phyloP scores from a whole-genome alignment of 306 rosid species.

The Fragaria nilgerrensis region DNA sequence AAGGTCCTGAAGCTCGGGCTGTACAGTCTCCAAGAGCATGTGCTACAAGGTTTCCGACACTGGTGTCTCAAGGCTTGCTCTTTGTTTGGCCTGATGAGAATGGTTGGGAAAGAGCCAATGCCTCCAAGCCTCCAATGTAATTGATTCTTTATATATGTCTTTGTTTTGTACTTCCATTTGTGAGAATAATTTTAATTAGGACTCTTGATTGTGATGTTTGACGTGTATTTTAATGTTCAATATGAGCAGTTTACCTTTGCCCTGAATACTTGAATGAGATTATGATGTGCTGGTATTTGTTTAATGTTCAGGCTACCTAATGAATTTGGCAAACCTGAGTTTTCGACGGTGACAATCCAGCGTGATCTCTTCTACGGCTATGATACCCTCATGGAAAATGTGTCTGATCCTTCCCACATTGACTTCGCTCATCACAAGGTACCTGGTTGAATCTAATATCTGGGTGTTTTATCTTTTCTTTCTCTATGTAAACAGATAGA shows the following conservation, averaged over 20 bases:
- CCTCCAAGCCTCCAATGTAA: slow-evolving; percentile 79
- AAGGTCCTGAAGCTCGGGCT: slow-evolving; percentile 95
- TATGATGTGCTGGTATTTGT: slow-evolving; percentile 9
- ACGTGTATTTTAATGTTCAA: not conserved
- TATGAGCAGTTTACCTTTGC: not conserved
- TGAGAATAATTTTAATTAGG: not conserved
- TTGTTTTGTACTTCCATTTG: slow-evolving; percentile 1
- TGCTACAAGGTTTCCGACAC: slow-evolving; percentile 70
- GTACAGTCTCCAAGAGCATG: slow-evolving; percentile 74
- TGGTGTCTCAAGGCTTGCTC: slow-evolving; percentile 92
- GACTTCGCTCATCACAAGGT: slow-evolving; percentile 99
- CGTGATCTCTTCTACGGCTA: slow-evolving; percentile 98
- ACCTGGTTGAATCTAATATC: not conserved
- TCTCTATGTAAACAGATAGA: not conserved
- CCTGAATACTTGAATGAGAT: slow-evolving; percentile 11
- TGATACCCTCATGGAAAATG: slow-evolving; percentile 98
- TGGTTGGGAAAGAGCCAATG: slow-evolving; percentile 89
- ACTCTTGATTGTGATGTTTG: not conserved
- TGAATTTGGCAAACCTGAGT: slow-evolving; percentile 77
- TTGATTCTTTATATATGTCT: slow-evolving; percentile 13
- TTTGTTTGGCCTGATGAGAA: slow-evolving; percentile 99
- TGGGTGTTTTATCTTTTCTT: not conserved
- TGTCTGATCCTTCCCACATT: slow-evolving; percentile 94
- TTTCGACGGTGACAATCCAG: slow-evolving; percentile 90
- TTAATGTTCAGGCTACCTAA: slow-evolving; percentile 74